Evolutionary conservation across 1,139 yeast genomes (phyloP).

Genomic region (Saccharomyces hybrid): DNA sequence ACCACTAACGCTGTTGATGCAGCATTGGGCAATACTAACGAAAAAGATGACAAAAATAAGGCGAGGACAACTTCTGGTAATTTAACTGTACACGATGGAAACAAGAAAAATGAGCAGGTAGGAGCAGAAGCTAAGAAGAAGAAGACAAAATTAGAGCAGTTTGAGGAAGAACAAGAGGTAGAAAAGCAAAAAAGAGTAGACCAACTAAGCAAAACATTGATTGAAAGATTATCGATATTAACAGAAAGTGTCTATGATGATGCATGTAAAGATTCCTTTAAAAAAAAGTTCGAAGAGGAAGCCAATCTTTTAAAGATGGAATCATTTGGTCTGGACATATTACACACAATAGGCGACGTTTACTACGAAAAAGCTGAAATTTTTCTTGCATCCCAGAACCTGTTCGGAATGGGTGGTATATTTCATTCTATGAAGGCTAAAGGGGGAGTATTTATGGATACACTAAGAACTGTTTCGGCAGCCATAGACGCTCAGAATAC

Average conservation of each 20-base stretch:
- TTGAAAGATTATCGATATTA: conserved; percentile 61
- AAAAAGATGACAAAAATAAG: neutral
- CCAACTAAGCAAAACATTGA: conserved; percentile 54
- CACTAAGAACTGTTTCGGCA: conserved; percentile 75
- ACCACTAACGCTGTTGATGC: neutral
- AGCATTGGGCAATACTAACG: neutral
- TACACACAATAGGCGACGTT: conserved; percentile 77
- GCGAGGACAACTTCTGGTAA: neutral
- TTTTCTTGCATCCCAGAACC: conserved; percentile 59
- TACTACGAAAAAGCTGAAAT: conserved; percentile 62
- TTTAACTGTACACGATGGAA: neutral
- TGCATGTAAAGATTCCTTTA: conserved; percentile 63
- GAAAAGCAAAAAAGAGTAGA: conserved; percentile 67
- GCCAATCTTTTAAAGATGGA: conserved; percentile 89
- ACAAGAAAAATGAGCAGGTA: neutral
- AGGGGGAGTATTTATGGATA: conserved; percentile 76
- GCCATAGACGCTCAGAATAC: conserved; percentile 89
- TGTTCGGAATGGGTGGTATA: conserved; percentile 76
- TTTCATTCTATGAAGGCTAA: conserved; percentile 79
- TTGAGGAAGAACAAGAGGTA: conserved; percentile 67
- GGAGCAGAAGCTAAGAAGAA: conserved; percentile 34
- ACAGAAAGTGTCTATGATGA: conserved; percentile 76
- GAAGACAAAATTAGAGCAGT: conserved; percentile 51
- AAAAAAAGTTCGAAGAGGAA: conserved; percentile 65
- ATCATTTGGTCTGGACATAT: conserved; percentile 84